A percentile compares a stretch with the other conserved stretches of the same genome.
Conservation (phyloP, 1,284 basidiomycete genomes). For the Trametes polyzona region DNA sequence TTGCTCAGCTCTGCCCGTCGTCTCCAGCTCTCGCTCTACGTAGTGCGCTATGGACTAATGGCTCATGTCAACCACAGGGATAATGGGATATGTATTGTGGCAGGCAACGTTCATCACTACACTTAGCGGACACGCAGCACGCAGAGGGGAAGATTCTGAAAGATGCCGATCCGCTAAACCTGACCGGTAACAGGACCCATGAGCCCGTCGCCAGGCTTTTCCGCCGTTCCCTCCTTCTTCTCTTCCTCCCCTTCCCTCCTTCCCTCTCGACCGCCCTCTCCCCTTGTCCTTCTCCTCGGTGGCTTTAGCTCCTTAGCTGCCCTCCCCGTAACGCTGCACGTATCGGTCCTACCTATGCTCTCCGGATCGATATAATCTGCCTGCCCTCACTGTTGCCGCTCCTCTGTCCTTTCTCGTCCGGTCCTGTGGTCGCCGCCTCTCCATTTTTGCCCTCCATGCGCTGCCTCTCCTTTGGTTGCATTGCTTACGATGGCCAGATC, state of each 20-base stretch:
- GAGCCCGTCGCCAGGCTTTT: conserved; percentile 1
- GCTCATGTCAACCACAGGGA: no score
- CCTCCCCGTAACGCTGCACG: conserved; percentile 7
- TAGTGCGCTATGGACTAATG: no score
- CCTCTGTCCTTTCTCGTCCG: neutral
- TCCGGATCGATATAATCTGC: conserved; percentile 9
- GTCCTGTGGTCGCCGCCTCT: neutral
- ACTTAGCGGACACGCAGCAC: neutral
- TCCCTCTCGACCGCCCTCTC: conserved; percentile 2
- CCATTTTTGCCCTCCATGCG: neutral
- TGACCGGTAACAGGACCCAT: neutral
- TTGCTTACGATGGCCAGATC: conserved; percentile 6
- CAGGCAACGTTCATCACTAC: no score
- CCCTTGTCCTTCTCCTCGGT: conserved; percentile 14
- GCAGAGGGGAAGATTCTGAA: neutral
- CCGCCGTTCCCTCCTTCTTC: neutral
- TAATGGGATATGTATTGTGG: neutral
- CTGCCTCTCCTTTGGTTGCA: neutral
- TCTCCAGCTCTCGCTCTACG: no score
- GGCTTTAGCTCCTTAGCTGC: conserved; percentile 10
- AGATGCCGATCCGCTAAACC: conserved; percentile 2
- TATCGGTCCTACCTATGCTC: conserved; percentile 2
- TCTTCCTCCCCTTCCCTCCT: neutral
- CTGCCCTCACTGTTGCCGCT: neutral
- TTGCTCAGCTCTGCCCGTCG: no score